phyloP scores from a whole-genome alignment of 2,329 filamentous ascomycete genomes.

The Aspergillus candidus region DNA sequence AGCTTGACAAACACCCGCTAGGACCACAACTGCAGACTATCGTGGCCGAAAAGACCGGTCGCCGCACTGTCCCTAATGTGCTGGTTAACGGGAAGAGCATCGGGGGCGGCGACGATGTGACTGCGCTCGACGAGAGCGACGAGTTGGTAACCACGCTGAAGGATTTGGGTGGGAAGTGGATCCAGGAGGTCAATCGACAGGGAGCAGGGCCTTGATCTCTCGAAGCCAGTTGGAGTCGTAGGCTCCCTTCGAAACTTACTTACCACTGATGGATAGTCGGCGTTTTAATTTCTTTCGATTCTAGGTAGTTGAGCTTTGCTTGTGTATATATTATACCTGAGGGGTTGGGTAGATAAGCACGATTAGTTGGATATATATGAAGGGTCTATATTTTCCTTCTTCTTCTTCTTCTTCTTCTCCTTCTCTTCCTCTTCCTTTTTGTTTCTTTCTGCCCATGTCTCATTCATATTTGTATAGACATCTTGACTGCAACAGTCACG shows the following conservation, averaged over 20 bases:
- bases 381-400: too few relatives aligned
- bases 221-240: not conserved
- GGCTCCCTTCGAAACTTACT: too few relatives aligned
- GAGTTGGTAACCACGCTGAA: slow-evolving; percentile 66
- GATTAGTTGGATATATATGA: too few relatives aligned
- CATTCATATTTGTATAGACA: not conserved
- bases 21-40: slow-evolving; percentile 66
- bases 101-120: slow-evolving; percentile 82
- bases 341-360: too few relatives aligned
- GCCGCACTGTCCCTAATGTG: slow-evolving; percentile 85
- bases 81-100: slow-evolving; percentile 83
- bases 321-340: too few relatives aligned
- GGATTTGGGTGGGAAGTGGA: slow-evolving; percentile 64
- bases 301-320: too few relatives aligned
- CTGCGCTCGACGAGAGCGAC: slow-evolving; percentile 60
- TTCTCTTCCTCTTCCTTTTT: too few relatives aligned
- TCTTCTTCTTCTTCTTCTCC: too few relatives aligned
- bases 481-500: not conserved
- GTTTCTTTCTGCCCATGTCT: too few relatives aligned
- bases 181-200: slow-evolving; percentile 36
- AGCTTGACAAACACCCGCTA: slow-evolving; percentile 76
- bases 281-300: too few relatives aligned
- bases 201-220: slow-evolving; percentile 4
- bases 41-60: slow-evolving; percentile 66
- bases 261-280: too few relatives aligned